phyloP scores from a whole-genome alignment of 176 grass and related monocot genomes.

The Lolium multiflorum region DNA sequence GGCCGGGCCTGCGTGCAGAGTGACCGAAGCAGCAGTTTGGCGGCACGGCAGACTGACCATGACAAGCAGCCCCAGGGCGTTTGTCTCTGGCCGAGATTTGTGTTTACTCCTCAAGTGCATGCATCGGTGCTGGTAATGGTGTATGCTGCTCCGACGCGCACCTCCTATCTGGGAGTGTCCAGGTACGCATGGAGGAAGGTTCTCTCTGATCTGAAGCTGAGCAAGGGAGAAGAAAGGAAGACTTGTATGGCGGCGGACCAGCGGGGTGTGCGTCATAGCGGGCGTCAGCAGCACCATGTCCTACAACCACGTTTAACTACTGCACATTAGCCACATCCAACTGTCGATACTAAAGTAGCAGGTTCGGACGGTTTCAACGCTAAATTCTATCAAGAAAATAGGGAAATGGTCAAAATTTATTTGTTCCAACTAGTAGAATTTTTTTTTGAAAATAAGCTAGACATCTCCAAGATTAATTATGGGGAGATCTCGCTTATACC shows the following conservation, averaged over 20 bases:
- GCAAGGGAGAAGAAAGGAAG: not conserved
- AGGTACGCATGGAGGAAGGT: not conserved
- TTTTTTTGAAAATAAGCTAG: no score
- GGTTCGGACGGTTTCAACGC: no score
- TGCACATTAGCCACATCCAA: not conserved
- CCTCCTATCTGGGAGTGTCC: not conserved
- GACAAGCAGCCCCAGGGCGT: not conserved
- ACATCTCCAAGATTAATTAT: no score
- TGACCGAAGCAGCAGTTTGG: conserved; percentile 33
- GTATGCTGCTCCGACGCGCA: not conserved
- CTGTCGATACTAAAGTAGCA: no score
- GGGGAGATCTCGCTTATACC: no score
- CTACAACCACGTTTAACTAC: conserved; percentile 10
- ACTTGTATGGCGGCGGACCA: not conserved
- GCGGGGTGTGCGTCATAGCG: conserved; percentile 18
- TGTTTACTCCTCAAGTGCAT: conserved; percentile 22
- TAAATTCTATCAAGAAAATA: no score
- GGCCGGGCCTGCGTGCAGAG: not conserved
- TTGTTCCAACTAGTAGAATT: no score
- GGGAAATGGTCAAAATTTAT: no score
- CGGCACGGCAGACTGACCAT: conserved; percentile 34
- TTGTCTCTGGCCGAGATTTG: not conserved
- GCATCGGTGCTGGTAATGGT: not conserved
- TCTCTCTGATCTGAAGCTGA: not conserved
- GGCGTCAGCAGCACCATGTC: conserved; percentile 26